Percentiles rank a stretch among this genome's conserved stretches.
Evolutionary conservation across 495 filamentous ascomycete species (phyloP).

Genomic region (Aspergillus steynii): DNA sequence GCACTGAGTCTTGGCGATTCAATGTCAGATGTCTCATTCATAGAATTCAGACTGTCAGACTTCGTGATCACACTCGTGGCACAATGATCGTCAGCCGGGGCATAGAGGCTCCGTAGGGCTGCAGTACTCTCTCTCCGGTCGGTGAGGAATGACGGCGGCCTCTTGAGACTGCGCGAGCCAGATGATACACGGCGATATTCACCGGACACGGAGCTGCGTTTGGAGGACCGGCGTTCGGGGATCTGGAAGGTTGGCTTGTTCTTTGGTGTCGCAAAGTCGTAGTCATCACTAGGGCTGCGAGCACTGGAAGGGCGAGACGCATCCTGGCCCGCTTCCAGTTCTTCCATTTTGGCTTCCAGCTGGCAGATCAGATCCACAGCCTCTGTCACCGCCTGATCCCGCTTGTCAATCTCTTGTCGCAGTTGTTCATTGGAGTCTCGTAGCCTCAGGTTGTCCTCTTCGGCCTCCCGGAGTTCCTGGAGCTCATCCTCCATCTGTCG

Average conservation of each 20-base stretch:
- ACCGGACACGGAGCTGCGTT: constrained; percentile 18
- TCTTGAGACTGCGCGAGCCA: constrained; percentile 35
- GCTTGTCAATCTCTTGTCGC: constrained; percentile 67
- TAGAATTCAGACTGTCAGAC: constrained; percentile 41
- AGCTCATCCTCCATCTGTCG: constrained; percentile 62
- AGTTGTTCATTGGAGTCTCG: constrained; percentile 65
- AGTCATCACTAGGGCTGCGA: constrained; percentile 25
- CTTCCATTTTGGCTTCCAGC: constrained; percentile 67
- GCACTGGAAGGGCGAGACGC: constrained; percentile 28
- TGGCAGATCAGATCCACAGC: constrained; percentile 78
- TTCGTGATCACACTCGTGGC: constrained; percentile 34
- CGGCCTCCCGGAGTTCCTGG: constrained; percentile 58
- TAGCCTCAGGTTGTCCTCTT: constrained; percentile 47
- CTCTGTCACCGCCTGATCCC: constrained; percentile 77
- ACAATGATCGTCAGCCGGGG: constrained; percentile 43
- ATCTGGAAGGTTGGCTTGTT: constrained; percentile 34
- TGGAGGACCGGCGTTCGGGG: constrained; percentile 43
- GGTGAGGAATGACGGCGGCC: constrained; percentile 68
- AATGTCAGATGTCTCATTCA: constrained; percentile 30
- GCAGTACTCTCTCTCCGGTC: constrained; percentile 62
- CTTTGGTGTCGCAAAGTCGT: constrained; percentile 30
- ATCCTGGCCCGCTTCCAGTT: constrained; percentile 39
- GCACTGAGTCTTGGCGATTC: constrained; percentile 70
- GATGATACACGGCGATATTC: constrained; percentile 23
- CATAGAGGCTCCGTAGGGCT: constrained; percentile 64